Percentiles rank a stretch among this genome's conserved stretches.
phyloP scores from a whole-genome alignment of 192 early-diverging fungal species.

The Linnemannia elongata region DNA sequence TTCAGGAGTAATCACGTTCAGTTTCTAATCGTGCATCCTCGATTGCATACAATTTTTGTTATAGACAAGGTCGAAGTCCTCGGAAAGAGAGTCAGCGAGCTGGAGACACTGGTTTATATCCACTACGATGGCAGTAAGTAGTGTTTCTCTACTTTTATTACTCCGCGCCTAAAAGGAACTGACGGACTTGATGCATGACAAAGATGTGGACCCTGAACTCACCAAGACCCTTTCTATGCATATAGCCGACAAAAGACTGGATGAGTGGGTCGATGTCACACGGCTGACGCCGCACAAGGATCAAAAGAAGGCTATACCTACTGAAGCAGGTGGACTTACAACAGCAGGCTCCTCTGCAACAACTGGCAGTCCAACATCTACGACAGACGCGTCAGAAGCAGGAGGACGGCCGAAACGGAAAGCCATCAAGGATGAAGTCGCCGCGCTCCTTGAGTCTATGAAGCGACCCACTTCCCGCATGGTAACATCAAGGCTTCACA shows the following conservation, averaged over 20 bases:
- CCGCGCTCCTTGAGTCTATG: conserved; percentile 19
- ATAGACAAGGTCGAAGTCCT: conserved; percentile 49
- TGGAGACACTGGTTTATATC: conserved; percentile 46
- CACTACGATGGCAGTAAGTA: conserved; percentile 55
- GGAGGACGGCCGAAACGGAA: conserved; percentile 30
- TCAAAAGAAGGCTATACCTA: background rate
- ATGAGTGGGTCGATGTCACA: conserved; percentile 48
- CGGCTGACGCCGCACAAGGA: conserved; percentile 22
- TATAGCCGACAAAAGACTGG: conserved; percentile 53
- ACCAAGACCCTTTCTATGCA: background rate
- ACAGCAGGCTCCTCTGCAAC: background rate
- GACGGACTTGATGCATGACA: background rate
- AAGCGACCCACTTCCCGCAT: conserved; percentile 14
- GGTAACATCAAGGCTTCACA: conserved; percentile 4
- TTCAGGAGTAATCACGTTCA: background rate
- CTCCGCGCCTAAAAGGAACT: background rate
- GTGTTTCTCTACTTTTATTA: background rate
- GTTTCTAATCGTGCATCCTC: background rate
- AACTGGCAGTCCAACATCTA: background rate
- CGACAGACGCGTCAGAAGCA: background rate
- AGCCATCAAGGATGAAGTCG: conserved; percentile 32
- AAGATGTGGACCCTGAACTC: background rate
- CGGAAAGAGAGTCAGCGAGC: conserved; percentile 43
- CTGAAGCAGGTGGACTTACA: background rate
- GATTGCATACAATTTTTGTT: background rate